Conservation (phyloP, 768 basidiomycete genomes). For the Russula abietina region DNA sequence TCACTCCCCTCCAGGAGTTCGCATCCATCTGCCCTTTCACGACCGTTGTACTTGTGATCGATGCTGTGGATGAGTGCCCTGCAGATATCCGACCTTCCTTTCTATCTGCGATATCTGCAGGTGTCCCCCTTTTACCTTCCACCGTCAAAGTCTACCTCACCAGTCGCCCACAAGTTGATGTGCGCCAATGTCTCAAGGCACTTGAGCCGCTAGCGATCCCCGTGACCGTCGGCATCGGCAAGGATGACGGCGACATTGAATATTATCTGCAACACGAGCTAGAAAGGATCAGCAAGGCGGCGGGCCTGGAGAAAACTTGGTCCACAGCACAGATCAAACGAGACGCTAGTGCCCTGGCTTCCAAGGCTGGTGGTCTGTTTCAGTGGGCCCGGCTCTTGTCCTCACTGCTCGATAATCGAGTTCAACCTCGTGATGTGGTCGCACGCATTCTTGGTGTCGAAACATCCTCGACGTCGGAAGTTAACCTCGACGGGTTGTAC, state of each 20-base stretch:
- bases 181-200: background rate
- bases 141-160: constrained; percentile 22
- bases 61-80: constrained; percentile 25
- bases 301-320: background rate
- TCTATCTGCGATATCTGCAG: background rate
- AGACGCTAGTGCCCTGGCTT: constrained; percentile 12
- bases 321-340: background rate
- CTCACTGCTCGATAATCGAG: constrained; percentile 8
- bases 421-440: constrained; percentile 10
- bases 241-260: constrained; percentile 19
- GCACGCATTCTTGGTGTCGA: constrained; percentile 8
- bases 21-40: constrained; percentile 1
- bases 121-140: constrained; percentile 10
- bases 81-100: constrained; percentile 11
- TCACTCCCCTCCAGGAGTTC: constrained; percentile 14
- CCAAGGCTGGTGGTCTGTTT: constrained; percentile 22
- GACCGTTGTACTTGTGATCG: constrained; percentile 22
- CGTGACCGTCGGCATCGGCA: background rate
- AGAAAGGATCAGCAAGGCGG: background rate
- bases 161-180: constrained; percentile 22
- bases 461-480: background rate
- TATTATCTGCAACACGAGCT: constrained; percentile 14
- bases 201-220: background rate
- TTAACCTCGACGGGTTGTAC: constrained; percentile 17
- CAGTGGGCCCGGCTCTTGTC: constrained; percentile 22